Conservation (phyloP, 768 basidiomycete genomes). For the Mycena indigotica region DNA sequence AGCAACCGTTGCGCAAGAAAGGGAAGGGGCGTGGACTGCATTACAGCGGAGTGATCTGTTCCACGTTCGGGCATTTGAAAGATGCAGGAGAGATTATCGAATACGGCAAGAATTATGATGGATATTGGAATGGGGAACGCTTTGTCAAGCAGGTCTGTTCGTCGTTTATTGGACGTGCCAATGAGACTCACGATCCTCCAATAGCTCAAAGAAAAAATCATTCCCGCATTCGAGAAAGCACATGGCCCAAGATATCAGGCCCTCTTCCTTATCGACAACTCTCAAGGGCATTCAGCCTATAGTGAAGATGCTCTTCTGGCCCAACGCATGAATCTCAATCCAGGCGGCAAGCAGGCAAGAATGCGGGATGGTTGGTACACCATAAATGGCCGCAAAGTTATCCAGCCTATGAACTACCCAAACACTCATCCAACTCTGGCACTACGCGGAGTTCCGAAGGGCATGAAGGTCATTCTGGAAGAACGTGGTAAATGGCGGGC, state of each 20-base stretch:
- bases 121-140: conserved; percentile 38
- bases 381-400: background rate
- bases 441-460: conserved; percentile 29
- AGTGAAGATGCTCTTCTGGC: conserved; percentile 22
- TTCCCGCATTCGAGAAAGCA: conserved; percentile 34
- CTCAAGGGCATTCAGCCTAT: conserved; percentile 30
- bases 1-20: conserved; percentile 41
- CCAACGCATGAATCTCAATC: conserved; percentile 28
- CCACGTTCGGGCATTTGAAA: conserved; percentile 32
- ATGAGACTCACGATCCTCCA: background rate
- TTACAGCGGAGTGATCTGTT: conserved; percentile 39
- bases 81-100: conserved; percentile 38
- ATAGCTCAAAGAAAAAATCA: conserved; percentile 32
- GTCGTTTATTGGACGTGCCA: conserved; percentile 13
- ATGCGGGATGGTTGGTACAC: conserved; percentile 26
- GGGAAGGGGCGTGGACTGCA: conserved; percentile 40
- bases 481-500: conserved; percentile 28
- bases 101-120: conserved; percentile 48
- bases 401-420: conserved; percentile 29
- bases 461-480: conserved; percentile 32
- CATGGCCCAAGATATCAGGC: conserved; percentile 16
- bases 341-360: conserved; percentile 26
- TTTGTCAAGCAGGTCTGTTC: conserved; percentile 26
- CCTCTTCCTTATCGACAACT: conserved; percentile 26
- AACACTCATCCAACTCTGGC: conserved; percentile 27